Evolutionary conservation across 805 yeast species (phyloP), one percentile per base, ranked within the genome.

Genomic region (Suhomyces sp.): DNA sequence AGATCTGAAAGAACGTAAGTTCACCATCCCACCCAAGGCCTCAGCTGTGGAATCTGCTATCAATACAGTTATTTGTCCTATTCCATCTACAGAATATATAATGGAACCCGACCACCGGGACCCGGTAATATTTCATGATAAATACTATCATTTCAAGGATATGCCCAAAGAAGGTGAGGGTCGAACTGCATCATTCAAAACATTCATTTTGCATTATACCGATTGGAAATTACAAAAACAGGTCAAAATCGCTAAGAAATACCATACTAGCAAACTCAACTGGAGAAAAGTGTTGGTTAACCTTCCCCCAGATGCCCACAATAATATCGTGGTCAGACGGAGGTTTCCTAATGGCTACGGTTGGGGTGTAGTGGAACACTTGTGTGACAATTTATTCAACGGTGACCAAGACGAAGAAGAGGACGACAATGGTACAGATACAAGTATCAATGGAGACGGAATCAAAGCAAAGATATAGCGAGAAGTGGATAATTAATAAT

Each of bases 221-320:
- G 62, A 55, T 28, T 58, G 67, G 67, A 59, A 65, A 33, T 42
- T 57, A 35, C 49, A 57, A 28, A 66, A 65, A 40, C 73, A 68
- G 46, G 69, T 63, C 17, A 53, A 45, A 22, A 67, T 68, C 16
- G 74, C 72, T 3, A 53, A 61, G 25, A 64, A 62, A 47, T 68
- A 67, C 42, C 74, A 68, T 36, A 39, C 56, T 6, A 54, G 54
- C 7, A 47, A 48, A 5, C 47, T 68, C 40, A 59, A 50, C 31
- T 68, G 74, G 74, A 54, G 74, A n/a, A 68, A 68, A 41, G 63
- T 68, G 10, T 50, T 68, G 42, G 73, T 68, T 2, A 54, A 56
- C 33, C 50, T 68, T 14, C 72, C 72, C 0, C 72, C 72, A 2
- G 74, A 68, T 48, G 72, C 74, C 3, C 74, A 68, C 45, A 68